A percentile compares a stretch with the other conserved stretches of the same genome.
Evolutionary conservation across 2,329 filamentous ascomycete genomes (phyloP).

Genomic region (Pezizomycotina sp.): DNA sequence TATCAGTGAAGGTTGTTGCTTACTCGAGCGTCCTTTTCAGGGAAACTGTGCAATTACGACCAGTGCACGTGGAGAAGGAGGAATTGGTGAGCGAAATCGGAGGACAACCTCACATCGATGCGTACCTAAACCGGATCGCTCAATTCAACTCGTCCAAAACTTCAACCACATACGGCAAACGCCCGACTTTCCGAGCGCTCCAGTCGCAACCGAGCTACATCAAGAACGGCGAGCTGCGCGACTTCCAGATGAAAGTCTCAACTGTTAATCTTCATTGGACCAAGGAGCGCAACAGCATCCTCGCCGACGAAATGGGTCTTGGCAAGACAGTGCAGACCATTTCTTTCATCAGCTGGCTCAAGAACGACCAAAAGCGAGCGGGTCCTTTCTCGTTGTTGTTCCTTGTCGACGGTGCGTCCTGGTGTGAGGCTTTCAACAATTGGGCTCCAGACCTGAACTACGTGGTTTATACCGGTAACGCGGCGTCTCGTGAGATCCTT

Average conservation of each 20-base stretch:
- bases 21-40: conserved; percentile 23
- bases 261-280: conserved; percentile 98
- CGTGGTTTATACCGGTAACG: conserved; percentile 86
- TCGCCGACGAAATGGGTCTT: conserved; percentile 96
- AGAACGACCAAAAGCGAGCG: conserved; percentile 74
- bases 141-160: conserved; percentile 66
- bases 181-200: conserved; percentile 52
- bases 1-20: conserved; percentile 13
- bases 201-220: conserved; percentile 76
- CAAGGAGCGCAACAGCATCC: conserved; percentile 81
- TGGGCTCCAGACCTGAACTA: conserved; percentile 97
- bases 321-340: conserved; percentile 98
- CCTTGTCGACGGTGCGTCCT: conserved; percentile 93
- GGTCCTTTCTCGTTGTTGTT: no score
- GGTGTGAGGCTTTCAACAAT: conserved; percentile 92
- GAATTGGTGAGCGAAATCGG: conserved; percentile 59
- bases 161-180: conserved; percentile 59
- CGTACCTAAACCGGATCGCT: conserved; percentile 71
- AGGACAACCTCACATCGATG: conserved; percentile 80
- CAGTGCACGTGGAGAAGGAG: conserved; percentile 79
- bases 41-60: conserved; percentile 83
- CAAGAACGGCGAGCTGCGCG: conserved; percentile 64
- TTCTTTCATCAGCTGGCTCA: conserved; percentile 85
- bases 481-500: conserved; percentile 70
- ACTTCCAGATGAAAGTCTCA: conserved; percentile 86